These are phyloP conservation scores for Solanum arcanum DNA, from an alignment of 257 asterid species.

Conservation along the genomic window DNA sequence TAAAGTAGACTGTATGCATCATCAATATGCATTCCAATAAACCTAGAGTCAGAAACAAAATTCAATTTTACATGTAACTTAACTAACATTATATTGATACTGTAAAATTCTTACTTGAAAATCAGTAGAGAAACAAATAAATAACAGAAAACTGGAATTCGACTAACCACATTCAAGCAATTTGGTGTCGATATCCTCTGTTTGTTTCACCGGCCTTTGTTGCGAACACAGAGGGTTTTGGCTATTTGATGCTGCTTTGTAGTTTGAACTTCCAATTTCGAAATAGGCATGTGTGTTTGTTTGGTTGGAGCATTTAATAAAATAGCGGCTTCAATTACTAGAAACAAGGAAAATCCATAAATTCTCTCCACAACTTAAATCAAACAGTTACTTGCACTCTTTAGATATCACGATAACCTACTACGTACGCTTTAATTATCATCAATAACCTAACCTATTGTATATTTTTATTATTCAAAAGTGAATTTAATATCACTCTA, in stretches of 20 bases:
- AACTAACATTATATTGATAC: not conserved
- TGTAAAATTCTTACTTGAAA: not conserved
- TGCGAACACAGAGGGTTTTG: not conserved
- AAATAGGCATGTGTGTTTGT: not conserved
- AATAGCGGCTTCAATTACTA: not conserved
- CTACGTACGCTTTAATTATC: too few species aligned
- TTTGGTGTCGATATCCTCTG: not conserved
- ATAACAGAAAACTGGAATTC: not conserved
- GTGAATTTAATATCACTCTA: too few species aligned
- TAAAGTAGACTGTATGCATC: not conserved
- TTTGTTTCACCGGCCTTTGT: not conserved
- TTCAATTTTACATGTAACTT: not conserved
- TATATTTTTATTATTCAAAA: too few species aligned
- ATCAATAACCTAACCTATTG: too few species aligned
- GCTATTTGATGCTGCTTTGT: not conserved
- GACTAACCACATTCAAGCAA: too few species aligned
- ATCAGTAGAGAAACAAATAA: not conserved
- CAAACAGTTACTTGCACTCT: too few species aligned
- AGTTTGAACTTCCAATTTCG: not conserved
- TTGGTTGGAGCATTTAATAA: not conserved
- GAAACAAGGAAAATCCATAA: not conserved
- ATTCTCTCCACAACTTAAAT: too few species aligned
- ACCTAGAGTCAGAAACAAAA: not conserved
- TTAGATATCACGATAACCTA: too few species aligned
- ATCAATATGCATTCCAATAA: not conserved